Percentiles rank a stretch among this genome's conserved stretches.
These are phyloP conservation scores for Ceriops zippeliana DNA, from an alignment of 345 rosid genomes.

Conservation along the genomic window DNA sequence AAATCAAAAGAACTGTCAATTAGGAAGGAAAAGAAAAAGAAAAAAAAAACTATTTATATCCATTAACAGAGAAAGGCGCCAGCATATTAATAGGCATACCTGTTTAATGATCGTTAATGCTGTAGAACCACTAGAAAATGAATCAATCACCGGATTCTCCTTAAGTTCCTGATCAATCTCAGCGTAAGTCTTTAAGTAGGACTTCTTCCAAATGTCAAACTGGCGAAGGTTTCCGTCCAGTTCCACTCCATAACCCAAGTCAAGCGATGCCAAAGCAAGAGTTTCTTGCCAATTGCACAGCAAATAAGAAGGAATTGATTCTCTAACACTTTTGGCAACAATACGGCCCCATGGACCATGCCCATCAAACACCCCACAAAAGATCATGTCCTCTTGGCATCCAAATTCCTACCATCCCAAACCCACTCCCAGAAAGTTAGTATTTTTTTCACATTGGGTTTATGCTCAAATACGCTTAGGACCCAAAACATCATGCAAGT, in stretches of 20 bases:
- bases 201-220: conserved; percentile 70
- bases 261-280: conserved; percentile 38
- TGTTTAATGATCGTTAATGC: conserved; percentile 72
- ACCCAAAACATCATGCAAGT: too few species aligned
- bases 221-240: conserved; percentile 23
- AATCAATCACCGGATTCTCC: conserved; percentile 51
- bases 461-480: too few species aligned
- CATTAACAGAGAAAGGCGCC: too few species aligned
- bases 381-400: conserved; percentile 76
- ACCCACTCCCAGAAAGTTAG: too few species aligned
- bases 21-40: too few species aligned
- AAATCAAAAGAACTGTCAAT: background rate
- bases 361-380: conserved; percentile 90
- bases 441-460: too few species aligned
- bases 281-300: conserved; percentile 77
- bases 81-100: conserved; percentile 30
- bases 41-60: too few species aligned
- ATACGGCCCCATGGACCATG: conserved; percentile 96
- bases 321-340: conserved; percentile 58
- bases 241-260: conserved; percentile 26
- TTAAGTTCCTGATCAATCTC: conserved; percentile 69
- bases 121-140: conserved; percentile 70
- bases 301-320: conserved; percentile 53
- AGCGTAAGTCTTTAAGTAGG: conserved; percentile 65
- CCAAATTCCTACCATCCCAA: conserved; percentile 59